Evolutionary conservation across 176 grass and related monocot genomes (phyloP), one percentile per base, ranked within the genome.

Genomic region (Triticum timopheevii): DNA sequence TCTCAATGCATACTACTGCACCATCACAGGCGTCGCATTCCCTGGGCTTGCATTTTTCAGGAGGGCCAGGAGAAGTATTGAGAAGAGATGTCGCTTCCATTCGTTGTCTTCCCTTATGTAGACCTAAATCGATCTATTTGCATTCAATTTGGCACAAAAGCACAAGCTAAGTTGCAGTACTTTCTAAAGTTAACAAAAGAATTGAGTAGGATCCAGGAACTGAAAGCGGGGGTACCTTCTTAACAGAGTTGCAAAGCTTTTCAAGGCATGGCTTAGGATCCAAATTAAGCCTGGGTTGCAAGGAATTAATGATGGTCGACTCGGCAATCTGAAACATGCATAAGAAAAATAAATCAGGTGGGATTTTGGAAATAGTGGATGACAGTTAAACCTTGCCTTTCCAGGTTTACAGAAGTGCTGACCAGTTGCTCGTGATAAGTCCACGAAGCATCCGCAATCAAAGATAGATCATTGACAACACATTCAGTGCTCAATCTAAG

Each of bases 251-350:
- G 73, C 69, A 88, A 75, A 90, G 63, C 59, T 65, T 86, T 68
- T 90, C 75, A 64, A 93, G 42, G 22, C 79, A 90, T 59, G 92
- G 45, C 31, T 81, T 83, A 73, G 86, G 86, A 42, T 82, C 78
- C 86, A 93, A 83, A 83, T 93, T 82, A 90, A 93, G 88, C 19
- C 13, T 76, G n/a, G 88, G 88, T 80, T 90, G 86, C 83, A 93
- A 83, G 25, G 79, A 69, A 78, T 80, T 83, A 24, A 90, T 61
- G 38, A 93, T 83, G 61, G 61, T 24, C 4, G 83, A 76, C 79
- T 93, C 92, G 0, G 76, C 88, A 80, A 83, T 81, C 92, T 93
- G 68, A 31, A 79, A 88, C 16, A 71, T 77, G 66, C 20, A 59
- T 65, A 52, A 85, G 7, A 35, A 67, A 71, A 59, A 19, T 42